phyloP scores from a whole-genome alignment of 306 rosid species.

The Cajanus cajan region DNA sequence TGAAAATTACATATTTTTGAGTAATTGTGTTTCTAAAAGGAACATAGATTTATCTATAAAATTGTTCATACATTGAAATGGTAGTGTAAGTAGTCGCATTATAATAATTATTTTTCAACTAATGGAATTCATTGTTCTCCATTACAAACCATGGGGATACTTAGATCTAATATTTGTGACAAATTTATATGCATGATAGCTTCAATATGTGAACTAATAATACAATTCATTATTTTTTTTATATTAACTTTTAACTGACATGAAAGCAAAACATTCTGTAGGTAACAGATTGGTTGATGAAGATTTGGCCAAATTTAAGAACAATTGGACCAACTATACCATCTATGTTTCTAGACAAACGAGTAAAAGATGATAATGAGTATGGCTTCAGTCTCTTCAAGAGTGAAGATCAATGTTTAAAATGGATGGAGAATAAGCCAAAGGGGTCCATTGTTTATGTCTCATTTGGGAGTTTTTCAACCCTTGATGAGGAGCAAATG shows the following conservation, averaged over 20 bases:
- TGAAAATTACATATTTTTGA: too few species aligned
- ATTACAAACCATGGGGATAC: too few species aligned
- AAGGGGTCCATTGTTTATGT: slow-evolving; percentile 32
- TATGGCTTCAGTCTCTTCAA: slow-evolving; percentile 22
- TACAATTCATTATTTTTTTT: background rate
- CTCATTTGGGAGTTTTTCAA: slow-evolving; percentile 29
- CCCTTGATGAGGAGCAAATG: slow-evolving; percentile 25
- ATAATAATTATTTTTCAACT: too few species aligned
- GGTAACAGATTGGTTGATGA: background rate
- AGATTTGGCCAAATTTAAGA: background rate
- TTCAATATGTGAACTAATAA: background rate
- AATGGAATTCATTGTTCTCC: too few species aligned
- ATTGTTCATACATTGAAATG: too few species aligned
- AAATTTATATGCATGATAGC: background rate
- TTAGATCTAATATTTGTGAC: background rate
- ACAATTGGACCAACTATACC: slow-evolving; percentile 22
- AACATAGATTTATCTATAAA: too few species aligned
- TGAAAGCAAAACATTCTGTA: background rate
- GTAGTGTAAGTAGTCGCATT: too few species aligned
- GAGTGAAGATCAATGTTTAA: slow-evolving; percentile 20
- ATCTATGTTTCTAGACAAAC: slow-evolving; percentile 20
- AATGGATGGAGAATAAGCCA: slow-evolving; percentile 26
- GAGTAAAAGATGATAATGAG: slow-evolving; percentile 19
- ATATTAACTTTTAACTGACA: background rate
- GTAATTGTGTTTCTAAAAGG: too few species aligned